phyloP scores from a whole-genome alignment of 176 grass and related monocot genomes.

The Hordeum vulgare region DNA sequence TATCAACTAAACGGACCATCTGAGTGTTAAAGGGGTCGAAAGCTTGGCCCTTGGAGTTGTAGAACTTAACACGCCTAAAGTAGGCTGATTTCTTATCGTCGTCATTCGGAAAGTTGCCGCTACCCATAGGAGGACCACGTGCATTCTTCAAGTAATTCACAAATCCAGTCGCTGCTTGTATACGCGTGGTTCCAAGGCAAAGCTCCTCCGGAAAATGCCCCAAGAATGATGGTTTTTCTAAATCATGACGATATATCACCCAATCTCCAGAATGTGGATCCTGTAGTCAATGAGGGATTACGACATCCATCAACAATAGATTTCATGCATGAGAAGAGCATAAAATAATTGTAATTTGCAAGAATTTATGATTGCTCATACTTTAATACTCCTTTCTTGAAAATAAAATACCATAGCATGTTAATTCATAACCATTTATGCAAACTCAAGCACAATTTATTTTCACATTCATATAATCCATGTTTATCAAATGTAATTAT shows the following conservation, averaged over 20 bases:
- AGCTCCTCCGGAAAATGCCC: conserved; percentile 6
- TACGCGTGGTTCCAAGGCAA: neutral
- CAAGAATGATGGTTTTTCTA: neutral
- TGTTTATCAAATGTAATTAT: too few species aligned
- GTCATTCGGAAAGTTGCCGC: conserved; percentile 14
- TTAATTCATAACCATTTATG: neutral
- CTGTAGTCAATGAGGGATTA: neutral
- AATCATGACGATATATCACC: conserved; percentile 29
- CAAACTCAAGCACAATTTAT: neutral
- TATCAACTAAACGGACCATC: neutral
- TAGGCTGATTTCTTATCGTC: conserved; percentile 4
- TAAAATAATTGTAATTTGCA: neutral
- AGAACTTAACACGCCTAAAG: neutral
- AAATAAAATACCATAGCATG: neutral
- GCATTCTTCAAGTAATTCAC: neutral
- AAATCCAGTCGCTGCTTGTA: neutral
- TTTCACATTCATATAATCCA: neutral
- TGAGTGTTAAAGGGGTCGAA: neutral
- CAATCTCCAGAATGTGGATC: conserved; percentile 33
- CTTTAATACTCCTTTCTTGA: neutral
- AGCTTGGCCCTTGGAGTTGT: neutral
- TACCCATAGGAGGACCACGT: conserved; percentile 31
- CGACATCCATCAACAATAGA: neutral
- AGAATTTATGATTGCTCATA: neutral
- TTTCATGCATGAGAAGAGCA: neutral